phyloP scores from a whole-genome alignment of 106 monocot genomes.

The Amphibolis antarctica region DNA sequence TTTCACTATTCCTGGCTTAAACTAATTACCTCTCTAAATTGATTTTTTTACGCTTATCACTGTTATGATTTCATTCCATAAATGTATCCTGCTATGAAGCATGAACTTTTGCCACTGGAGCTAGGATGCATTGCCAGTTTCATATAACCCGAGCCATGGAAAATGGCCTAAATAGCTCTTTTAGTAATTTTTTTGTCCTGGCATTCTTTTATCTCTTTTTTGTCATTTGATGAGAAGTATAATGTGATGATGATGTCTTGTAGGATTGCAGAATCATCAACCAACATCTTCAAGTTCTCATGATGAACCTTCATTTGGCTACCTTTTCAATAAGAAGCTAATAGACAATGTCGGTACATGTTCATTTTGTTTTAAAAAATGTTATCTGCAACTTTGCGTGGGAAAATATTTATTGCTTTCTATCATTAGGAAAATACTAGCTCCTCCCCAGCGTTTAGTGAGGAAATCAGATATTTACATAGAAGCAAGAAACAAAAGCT shows the following conservation, averaged over 20 bases:
- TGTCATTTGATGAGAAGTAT: neutral
- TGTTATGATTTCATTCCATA: too few species aligned
- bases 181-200: neutral
- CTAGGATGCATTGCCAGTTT: too few species aligned
- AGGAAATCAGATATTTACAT: neutral
- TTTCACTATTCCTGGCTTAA: too few species aligned
- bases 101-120: too few species aligned
- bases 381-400: neutral
- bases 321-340: neutral
- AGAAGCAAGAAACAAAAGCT: neutral
- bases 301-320: neutral
- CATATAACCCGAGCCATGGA: too few species aligned
- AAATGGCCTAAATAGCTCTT: too few species aligned
- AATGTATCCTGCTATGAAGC: too few species aligned
- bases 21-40: too few species aligned
- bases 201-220: neutral
- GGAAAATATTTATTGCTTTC: neutral
- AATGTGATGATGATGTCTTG: neutral
- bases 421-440: neutral
- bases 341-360: neutral
- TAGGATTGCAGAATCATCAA: conserved; percentile 2
- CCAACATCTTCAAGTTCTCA: neutral
- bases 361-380: neutral
- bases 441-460: neutral
- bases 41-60: too few species aligned